Evolutionary conservation across 805 yeast species (phyloP).

Genomic region (Saccharomycopsis sp.): DNA sequence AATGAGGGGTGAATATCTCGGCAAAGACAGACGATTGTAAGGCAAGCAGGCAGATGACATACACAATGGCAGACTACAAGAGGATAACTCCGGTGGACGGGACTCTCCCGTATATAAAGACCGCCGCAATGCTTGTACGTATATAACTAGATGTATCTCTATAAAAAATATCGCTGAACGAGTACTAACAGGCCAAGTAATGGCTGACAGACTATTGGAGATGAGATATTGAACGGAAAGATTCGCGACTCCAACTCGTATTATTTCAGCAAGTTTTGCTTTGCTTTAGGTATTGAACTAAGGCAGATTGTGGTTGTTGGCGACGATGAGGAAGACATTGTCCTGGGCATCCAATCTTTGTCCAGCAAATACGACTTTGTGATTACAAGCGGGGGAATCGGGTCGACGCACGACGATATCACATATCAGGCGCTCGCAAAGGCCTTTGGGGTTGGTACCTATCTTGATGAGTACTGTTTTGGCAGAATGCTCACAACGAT

Average conservation of each 20-base stretch:
- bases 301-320: slow-evolving; percentile 67
- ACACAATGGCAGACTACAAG: background rate
- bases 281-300: slow-evolving; percentile 58
- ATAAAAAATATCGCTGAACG: background rate
- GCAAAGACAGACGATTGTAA: too few species aligned
- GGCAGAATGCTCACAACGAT: slow-evolving; percentile 49
- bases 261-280: slow-evolving; percentile 66
- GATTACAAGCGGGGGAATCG: slow-evolving; percentile 61
- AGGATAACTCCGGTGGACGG: slow-evolving; percentile 4
- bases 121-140: slow-evolving; percentile 11
- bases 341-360: slow-evolving; percentile 40
- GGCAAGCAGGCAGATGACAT: too few species aligned
- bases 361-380: slow-evolving; percentile 53
- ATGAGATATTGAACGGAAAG: slow-evolving; percentile 82
- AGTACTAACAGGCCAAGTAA: slow-evolving; percentile 26
- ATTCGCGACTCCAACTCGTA: slow-evolving; percentile 73
- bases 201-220: slow-evolving; percentile 51
- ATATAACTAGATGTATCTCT: background rate
- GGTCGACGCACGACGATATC: slow-evolving; percentile 88
- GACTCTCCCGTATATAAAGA: background rate
- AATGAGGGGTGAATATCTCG: too few species aligned
- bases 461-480: slow-evolving; percentile 51
- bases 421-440: slow-evolving; percentile 72
- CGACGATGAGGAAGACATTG: slow-evolving; percentile 64
- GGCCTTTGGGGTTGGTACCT: slow-evolving; percentile 47